phyloP scores from a whole-genome alignment of 441 rosid genomes.

The Melastoma candidum region DNA sequence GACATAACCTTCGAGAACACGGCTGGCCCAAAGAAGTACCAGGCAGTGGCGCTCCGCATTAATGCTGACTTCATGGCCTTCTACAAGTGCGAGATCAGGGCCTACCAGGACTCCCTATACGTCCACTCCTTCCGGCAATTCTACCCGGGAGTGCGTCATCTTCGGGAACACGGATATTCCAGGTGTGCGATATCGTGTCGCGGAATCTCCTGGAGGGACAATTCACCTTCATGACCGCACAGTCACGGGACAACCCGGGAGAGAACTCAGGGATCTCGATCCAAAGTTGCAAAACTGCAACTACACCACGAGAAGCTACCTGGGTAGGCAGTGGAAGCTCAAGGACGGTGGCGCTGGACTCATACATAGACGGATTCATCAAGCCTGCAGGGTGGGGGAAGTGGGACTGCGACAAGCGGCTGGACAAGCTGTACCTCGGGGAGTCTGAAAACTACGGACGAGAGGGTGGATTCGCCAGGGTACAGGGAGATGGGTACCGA shows the following conservation, averaged over 20 bases:
- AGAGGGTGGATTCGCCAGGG: constrained; percentile 59
- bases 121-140: constrained; percentile 80
- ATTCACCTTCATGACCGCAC: constrained; percentile 69
- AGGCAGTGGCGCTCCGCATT: constrained; percentile 69
- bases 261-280: constrained; percentile 80
- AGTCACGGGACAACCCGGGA: constrained; percentile 48
- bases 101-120: constrained; percentile 67
- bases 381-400: constrained; percentile 51
- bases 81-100: constrained; percentile 42
- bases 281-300: constrained; percentile 58
- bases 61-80: constrained; percentile 70
- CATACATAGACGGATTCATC: constrained; percentile 64
- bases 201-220: constrained; percentile 58
- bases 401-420: constrained; percentile 38
- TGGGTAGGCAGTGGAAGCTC: constrained; percentile 82
- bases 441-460: constrained; percentile 57
- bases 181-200: constrained; percentile 55
- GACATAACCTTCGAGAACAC: constrained; percentile 58
- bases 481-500: constrained; percentile 53
- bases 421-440: constrained; percentile 57
- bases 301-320: constrained; percentile 36
- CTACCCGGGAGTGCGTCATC: constrained; percentile 65
- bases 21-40: constrained; percentile 69
- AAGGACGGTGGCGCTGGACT: constrained; percentile 49
- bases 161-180: constrained; percentile 79